A percentile compares a stretch with the other conserved stretches of the same genome.
phyloP scores from a whole-genome alignment of 305 asterid genomes.

The Coffea humblotiana region DNA sequence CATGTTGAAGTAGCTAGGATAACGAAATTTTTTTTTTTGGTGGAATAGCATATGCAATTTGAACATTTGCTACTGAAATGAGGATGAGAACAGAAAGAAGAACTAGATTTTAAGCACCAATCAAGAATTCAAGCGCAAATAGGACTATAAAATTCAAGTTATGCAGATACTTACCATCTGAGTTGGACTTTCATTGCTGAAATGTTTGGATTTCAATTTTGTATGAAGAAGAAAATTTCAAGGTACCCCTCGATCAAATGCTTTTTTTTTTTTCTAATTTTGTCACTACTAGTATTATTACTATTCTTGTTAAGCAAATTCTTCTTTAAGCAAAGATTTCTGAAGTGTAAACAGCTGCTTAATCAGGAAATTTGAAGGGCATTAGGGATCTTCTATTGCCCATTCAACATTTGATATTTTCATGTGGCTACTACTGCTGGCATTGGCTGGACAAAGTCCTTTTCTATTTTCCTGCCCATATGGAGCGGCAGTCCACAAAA shows the following conservation, averaged over 20 bases:
- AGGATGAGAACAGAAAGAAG: too few species aligned
- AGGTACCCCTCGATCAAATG: neutral
- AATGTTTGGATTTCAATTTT: neutral
- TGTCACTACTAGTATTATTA: too few species aligned
- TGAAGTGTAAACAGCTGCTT: neutral
- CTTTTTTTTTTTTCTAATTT: neutral
- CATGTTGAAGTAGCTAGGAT: neutral
- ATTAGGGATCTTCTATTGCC: neutral
- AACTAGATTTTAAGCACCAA: neutral
- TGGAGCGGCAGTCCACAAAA: neutral
- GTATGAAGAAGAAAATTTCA: too few species aligned
- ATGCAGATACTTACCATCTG: neutral
- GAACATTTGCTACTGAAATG: too few species aligned
- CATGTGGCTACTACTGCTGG: neutral
- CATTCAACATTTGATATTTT: neutral
- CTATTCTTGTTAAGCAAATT: neutral
- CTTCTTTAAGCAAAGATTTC: neutral
- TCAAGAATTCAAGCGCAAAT: neutral
- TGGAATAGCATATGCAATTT: too few species aligned
- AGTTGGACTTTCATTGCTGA: too few species aligned
- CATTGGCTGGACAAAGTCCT: neutral
- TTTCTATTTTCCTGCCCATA: neutral
- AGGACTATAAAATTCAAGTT: neutral
- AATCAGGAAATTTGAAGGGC: neutral
- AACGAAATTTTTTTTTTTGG: too few species aligned